Evolutionary conservation across 768 basidiomycete genomes (phyloP).

Genomic region (Psilocybe sp.): DNA sequence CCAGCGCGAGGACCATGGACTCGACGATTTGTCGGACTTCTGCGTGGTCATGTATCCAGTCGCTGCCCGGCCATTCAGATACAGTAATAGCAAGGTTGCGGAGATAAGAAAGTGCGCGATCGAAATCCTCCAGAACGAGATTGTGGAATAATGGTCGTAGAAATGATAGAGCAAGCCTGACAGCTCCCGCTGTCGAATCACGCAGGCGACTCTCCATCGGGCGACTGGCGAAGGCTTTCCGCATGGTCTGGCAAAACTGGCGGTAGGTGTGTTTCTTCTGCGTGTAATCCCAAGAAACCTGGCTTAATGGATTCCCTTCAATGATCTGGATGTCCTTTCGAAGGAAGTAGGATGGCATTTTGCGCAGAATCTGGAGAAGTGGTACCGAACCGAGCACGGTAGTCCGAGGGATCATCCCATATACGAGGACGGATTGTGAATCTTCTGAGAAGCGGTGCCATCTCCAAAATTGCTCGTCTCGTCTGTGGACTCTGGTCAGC

Average conservation of each 20-base stretch:
- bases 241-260: constrained; percentile 70
- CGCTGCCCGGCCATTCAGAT: constrained; percentile 65
- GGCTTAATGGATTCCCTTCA: constrained; percentile 29
- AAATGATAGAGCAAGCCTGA: constrained; percentile 64
- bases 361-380: constrained; percentile 58
- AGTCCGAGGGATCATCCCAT: constrained; percentile 61
- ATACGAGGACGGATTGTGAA: constrained; percentile 72
- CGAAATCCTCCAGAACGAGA: constrained; percentile 36
- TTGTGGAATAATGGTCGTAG: constrained; percentile 69
- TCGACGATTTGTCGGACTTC: constrained; percentile 61
- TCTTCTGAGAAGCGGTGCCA: constrained; percentile 76
- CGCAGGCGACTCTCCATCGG: constrained; percentile 54
- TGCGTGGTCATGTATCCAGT: constrained; percentile 63
- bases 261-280: constrained; percentile 60
- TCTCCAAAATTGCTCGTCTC: constrained; percentile 65
- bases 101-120: constrained; percentile 31
- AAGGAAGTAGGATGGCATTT: constrained; percentile 71
- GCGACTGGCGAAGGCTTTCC: constrained; percentile 56
- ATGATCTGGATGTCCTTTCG: constrained; percentile 24
- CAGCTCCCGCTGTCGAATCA: constrained; percentile 66
- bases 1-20: constrained; percentile 57
- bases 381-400: constrained; percentile 73
- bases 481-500: constrained; percentile 33
- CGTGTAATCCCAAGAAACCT: constrained; percentile 52
- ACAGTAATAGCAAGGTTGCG: constrained; percentile 45